These are phyloP conservation scores for Hygrocybe coccinea DNA, from an alignment of 768 basidiomycete genomes.

Conservation along the genomic window DNA sequence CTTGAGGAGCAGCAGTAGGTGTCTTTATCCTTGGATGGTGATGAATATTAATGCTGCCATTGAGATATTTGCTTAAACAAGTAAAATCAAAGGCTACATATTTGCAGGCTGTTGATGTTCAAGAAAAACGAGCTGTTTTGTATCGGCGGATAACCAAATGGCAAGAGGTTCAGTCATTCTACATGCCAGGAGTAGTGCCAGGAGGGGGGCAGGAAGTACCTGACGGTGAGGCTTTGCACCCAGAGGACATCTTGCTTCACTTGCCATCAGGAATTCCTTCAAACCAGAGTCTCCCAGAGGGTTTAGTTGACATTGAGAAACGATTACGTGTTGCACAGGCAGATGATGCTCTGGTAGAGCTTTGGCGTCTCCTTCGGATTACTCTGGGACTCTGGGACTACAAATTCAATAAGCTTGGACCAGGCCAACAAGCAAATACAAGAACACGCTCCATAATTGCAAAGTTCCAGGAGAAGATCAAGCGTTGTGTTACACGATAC, in stretches of 20 bases:
- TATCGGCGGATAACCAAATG: too few species aligned
- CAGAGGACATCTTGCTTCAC: background rate
- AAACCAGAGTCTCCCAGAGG: background rate
- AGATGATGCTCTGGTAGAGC: constrained; percentile 6
- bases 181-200: too few species aligned
- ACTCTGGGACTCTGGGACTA: constrained; percentile 8
- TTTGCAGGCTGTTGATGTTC: background rate
- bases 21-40: background rate
- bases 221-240: background rate
- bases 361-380: constrained; percentile 7
- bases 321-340: too few species aligned
- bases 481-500: background rate
- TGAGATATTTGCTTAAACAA: background rate
- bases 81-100: background rate
- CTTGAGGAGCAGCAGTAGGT: constrained; percentile 11
- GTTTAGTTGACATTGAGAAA: background rate
- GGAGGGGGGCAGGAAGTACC: too few species aligned
- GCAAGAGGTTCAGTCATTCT: too few species aligned
- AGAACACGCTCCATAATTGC: background rate
- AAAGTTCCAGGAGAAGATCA: background rate
- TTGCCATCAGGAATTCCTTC: background rate
- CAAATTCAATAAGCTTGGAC: constrained; percentile 9
- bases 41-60: background rate
- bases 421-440: constrained; percentile 10
- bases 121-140: constrained; percentile 6